phyloP scores from a whole-genome alignment of 805 yeast species.

The Yarrowia sp. region DNA sequence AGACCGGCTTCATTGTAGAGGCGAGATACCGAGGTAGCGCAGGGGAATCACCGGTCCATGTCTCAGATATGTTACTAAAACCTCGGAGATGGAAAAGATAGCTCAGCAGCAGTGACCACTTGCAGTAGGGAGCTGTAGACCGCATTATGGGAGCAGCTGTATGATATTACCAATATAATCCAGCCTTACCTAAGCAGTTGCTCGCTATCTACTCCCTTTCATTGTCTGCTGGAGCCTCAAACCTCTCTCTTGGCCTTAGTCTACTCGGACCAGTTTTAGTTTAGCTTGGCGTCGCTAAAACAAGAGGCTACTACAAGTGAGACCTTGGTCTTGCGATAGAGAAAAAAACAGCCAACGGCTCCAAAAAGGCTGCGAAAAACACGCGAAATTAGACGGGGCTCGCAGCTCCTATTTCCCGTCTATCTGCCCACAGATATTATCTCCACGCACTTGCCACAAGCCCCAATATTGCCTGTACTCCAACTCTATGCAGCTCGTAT shows the following conservation, averaged over 20 bases:
- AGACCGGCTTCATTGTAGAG: background rate
- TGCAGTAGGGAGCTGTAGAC: background rate
- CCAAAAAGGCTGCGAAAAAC: too few relatives aligned
- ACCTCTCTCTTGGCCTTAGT: background rate
- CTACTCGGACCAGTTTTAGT: conserved; percentile 15
- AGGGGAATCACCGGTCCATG: background rate
- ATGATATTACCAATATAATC: too few relatives aligned
- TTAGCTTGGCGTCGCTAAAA: background rate
- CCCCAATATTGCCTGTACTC: background rate
- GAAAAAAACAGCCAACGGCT: too few relatives aligned
- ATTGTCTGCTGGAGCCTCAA: background rate
- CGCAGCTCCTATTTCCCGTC: too few relatives aligned
- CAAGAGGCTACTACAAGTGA: background rate
- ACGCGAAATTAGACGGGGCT: too few relatives aligned
- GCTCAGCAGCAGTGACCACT: background rate
- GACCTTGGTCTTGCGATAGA: background rate
- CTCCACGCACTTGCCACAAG: background rate
- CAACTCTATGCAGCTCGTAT: conserved; percentile 23
- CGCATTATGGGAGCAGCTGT: too few relatives aligned
- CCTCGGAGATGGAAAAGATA: too few relatives aligned
- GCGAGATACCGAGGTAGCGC: conserved; percentile 3
- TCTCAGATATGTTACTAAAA: background rate
- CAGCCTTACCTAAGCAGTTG: background rate
- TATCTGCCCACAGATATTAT: background rate
- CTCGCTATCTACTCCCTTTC: background rate